Evolutionary conservation across 306 rosid species (phyloP), one percentile per base, ranked within the genome.

Genomic region (Glycine tomentella): DNA sequence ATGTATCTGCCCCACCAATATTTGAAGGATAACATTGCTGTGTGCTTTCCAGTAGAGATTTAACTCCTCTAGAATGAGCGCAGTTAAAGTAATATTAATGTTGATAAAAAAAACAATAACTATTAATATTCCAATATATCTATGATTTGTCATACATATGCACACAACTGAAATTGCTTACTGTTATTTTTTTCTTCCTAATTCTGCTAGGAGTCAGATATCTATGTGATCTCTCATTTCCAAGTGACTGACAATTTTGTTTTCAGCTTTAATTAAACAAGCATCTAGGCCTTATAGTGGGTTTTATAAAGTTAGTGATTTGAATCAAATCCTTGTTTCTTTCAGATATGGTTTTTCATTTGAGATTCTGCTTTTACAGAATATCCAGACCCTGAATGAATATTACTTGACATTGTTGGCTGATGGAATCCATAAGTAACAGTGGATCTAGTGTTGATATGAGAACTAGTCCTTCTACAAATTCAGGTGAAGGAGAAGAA

Each of bases 401-500:
- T 38, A 38, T 58, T 59, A 78, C 55, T 81, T n/a, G 6, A 65
- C 66, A 49, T 40, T 55, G 52, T 13, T 76, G 70, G 46, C n/a
- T 72, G 77, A 86, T 85, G 90, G 89, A 83, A 58, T 52, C 77
- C 31, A 48, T 7, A 45, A 17, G 25, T 66, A 80, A 49, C 0
- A 70, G n/a, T 80, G 81, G 66, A 77, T 55, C 75, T 8, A 80
- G 31, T 33, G 55, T 14, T 33, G 80, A 82, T 72, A 45, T 49
- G 13, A 77, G 52, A 65, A 77, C 50, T 49, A 16, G 72, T 63
- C 4, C 69, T 38, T 38, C 44, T 59, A 45, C 70, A 62, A 49
- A 25, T 14, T 74, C 66, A 46, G 69, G 76, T 49, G 48, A 67
- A 71, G 63, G 52, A n/a, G 58, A 58, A 74, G 25, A 42, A 38